These are phyloP conservation scores for Incumbomyces lentus DNA, from an alignment of 2,329 filamentous ascomycete species.

Conservation along the genomic window DNA sequence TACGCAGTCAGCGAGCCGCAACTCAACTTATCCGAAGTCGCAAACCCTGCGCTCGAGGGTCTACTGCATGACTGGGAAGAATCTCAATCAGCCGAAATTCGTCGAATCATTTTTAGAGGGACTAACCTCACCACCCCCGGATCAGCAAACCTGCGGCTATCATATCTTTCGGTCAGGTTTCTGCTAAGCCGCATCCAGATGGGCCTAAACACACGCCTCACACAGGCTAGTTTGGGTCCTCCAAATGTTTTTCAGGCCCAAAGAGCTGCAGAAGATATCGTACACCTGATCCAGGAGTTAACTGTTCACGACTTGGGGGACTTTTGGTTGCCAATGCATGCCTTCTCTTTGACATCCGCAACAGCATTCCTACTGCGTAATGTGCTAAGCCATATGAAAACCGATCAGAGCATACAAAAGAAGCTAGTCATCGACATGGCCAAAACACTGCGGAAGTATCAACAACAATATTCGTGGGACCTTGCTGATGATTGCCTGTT, in stretches of 20 bases:
- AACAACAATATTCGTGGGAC: slow-evolving; percentile 37
- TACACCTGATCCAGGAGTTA: slow-evolving; percentile 39
- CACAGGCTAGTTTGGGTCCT: background rate
- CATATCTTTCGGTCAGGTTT: slow-evolving; percentile 41
- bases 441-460: slow-evolving; percentile 30
- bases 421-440: slow-evolving; percentile 37
- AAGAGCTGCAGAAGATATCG: slow-evolving; percentile 40
- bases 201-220: slow-evolving; percentile 27
- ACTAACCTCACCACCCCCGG: slow-evolving; percentile 32
- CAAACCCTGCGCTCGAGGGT: slow-evolving; percentile 28
- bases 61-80: slow-evolving; percentile 38
- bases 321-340: slow-evolving; percentile 42
- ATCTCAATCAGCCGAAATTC: slow-evolving; percentile 24
- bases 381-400: slow-evolving; percentile 25
- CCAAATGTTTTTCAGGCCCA: slow-evolving; percentile 26
- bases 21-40: slow-evolving; percentile 7
- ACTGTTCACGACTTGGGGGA: slow-evolving; percentile 34
- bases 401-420: slow-evolving; percentile 30
- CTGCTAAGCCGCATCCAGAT: slow-evolving; percentile 40
- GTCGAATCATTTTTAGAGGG: slow-evolving; percentile 31
- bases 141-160: slow-evolving; percentile 42
- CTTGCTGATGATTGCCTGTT: slow-evolving; percentile 41
- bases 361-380: slow-evolving; percentile 42
- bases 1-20: slow-evolving; percentile 26
- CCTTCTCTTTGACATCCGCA: slow-evolving; percentile 41